Conservation (phyloP, 345 rosid species). For the Laguncularia racemosa region DNA sequence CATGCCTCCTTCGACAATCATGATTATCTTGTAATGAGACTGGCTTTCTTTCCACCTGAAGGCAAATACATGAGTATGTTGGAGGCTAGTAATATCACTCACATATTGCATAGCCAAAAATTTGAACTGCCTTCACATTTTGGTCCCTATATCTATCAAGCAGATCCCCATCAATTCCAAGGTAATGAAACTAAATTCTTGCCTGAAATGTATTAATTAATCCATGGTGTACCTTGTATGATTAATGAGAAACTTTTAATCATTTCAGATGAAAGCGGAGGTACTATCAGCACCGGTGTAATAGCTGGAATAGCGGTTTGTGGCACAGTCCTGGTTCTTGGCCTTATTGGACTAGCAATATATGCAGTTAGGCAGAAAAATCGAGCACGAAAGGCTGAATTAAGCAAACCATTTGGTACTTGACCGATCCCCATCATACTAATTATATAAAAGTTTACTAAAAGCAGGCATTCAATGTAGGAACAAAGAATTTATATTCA, state of each 20-base stretch:
- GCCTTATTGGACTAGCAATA: constrained; percentile 53
- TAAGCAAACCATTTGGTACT: constrained; percentile 69
- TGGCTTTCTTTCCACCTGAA: constrained; percentile 56
- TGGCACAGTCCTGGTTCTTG: constrained; percentile 37
- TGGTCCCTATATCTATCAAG: constrained; percentile 78
- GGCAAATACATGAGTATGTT: constrained; percentile 52
- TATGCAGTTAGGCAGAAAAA: constrained; percentile 77
- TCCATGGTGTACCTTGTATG: too few relatives aligned
- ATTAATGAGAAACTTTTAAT: too few relatives aligned
- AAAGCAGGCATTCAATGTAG: too few relatives aligned
- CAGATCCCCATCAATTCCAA: constrained; percentile 70
- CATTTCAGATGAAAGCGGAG: constrained; percentile 12
- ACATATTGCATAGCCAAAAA: constrained; percentile 71
- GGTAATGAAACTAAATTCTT: constrained; percentile 23
- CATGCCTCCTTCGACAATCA: constrained; percentile 66
- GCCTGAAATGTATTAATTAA: too few relatives aligned
- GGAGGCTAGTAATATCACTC: constrained; percentile 55
- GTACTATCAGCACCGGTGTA: constrained; percentile 33
- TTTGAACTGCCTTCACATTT: constrained; percentile 70
- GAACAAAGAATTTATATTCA: too few relatives aligned
- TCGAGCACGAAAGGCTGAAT: constrained; percentile 76
- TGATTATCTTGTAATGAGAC: constrained; percentile 74
- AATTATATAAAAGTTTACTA: too few relatives aligned
- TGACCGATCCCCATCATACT: constrained; percentile 1
- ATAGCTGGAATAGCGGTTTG: constrained; percentile 42